Evolutionary conservation across 2,329 filamentous ascomycete species (phyloP), one percentile per base, ranked within the genome.

Genomic region (Penicillium sp.): DNA sequence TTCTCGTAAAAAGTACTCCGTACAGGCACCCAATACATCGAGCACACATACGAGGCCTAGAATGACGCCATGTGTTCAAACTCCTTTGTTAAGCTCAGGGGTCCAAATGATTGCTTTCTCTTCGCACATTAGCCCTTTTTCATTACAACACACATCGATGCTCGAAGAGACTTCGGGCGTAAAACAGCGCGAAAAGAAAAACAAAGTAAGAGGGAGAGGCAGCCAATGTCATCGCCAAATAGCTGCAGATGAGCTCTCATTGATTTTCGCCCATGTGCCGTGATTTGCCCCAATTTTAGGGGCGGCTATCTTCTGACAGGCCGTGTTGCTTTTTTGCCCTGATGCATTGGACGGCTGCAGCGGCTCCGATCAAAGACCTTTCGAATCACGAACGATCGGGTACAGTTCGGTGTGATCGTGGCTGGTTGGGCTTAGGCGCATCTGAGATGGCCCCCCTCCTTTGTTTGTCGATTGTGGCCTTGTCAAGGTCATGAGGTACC

Each of bases 261-360:
- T 42, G 13, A 14, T 31, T 40, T 55, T 39, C n/a, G 36, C 39
- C 40, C 50, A 52, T 51, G 40, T 48, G 48, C 52, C 46, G 39
- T 18, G 8, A 28, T 47, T 43, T 11, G 6, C 28, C 40, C 48
- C 36, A 29, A 18, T 21, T 14, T 48, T 52, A 39, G 46, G 45
- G 48, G 53, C 53, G 53, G 52, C 51, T 63, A 56, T 58, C 54
- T 59, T 59, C 60, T 62, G 58, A 63, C 55, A 58, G 51, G 43
- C 59, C 50, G 45, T 49, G 33, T 59, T 62, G 51, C 52, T 53
- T 60, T 58, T 58, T 58, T 55, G 48, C 23, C 8, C 21, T 48
- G 46, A 24, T 29, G n/a, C 23, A 47, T 53, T 51, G 19, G 49
- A 54, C 49, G 54, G 58, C 37, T 53, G 50, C 54, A 51, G 58